A percentile compares a stretch with the other conserved stretches of the same genome.
Evolutionary conservation across 2,329 filamentous ascomycete genomes (phyloP).

Genomic region (Biscogniauxia marginata): DNA sequence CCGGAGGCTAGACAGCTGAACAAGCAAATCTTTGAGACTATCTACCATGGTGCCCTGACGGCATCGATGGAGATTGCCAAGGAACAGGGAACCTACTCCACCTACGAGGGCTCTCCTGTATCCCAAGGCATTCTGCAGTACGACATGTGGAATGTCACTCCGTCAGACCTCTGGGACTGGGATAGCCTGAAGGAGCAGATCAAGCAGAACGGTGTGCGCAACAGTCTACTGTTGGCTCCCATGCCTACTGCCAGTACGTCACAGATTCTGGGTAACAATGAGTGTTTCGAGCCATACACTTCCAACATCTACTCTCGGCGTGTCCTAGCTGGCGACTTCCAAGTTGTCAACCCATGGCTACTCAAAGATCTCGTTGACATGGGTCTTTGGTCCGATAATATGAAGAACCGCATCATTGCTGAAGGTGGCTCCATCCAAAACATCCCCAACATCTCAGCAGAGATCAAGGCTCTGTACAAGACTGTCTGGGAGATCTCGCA

Average conservation of each 20-base stretch:
- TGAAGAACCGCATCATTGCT: constrained; percentile 99
- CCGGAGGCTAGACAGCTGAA: constrained; percentile 91
- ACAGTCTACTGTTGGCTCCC: constrained; percentile 90
- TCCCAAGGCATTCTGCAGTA: constrained; percentile 96
- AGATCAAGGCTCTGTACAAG: constrained; percentile 98
- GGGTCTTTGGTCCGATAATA: constrained; percentile 97
- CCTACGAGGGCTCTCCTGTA: constrained; percentile 89
- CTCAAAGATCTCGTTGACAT: constrained; percentile 97
- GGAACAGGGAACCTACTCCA: constrained; percentile 79
- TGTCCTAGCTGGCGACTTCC: constrained; percentile 97
- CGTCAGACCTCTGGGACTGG: constrained; percentile 97
- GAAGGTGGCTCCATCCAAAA: constrained; percentile 95
- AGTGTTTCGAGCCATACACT: constrained; percentile 99
- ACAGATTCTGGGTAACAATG: constrained; percentile 98
- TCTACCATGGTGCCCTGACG: constrained; percentile 93
- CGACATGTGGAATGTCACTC: constrained; percentile 97
- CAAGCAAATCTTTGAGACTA: constrained; percentile 98
- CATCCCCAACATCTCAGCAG: constrained; percentile 92
- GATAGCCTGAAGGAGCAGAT: constrained; percentile 83
- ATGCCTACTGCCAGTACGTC: constrained; percentile 98
- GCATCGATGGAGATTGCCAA: constrained; percentile 85
- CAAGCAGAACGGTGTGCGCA: constrained; percentile 88
- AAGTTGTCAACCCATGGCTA: constrained; percentile 98
- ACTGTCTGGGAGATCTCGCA: constrained; percentile 99
- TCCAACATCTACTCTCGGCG: constrained; percentile 99